Conservation (phyloP, 495 filamentous ascomycete species). For the Aspergillus nanangensis region DNA sequence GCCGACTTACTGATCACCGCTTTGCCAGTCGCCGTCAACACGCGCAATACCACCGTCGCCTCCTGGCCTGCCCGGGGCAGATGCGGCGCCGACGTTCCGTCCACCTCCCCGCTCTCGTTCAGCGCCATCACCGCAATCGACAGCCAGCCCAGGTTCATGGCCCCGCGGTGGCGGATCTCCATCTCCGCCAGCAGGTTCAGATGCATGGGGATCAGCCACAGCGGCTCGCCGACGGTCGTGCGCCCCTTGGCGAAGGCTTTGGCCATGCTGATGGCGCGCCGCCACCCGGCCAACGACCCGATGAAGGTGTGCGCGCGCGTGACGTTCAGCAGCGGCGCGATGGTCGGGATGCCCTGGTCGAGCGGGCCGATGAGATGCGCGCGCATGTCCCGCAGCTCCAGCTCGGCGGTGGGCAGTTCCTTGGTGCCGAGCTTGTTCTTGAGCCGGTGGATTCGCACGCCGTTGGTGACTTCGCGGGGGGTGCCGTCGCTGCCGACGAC, state of each 20-base stretch:
- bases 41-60: slow-evolving; percentile 50
- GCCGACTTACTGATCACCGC: slow-evolving; percentile 54
- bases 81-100: slow-evolving; percentile 12
- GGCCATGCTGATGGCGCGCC: slow-evolving; percentile 57
- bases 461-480: slow-evolving; percentile 47
- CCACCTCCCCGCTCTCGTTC: slow-evolving; percentile 35
- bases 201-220: slow-evolving; percentile 56
- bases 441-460: slow-evolving; percentile 61
- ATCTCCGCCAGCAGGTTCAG: slow-evolving; percentile 55
- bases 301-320: slow-evolving; percentile 62
- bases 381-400: slow-evolving; percentile 56
- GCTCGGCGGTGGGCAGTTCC: slow-evolving; percentile 64
- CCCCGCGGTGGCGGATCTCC: slow-evolving; percentile 49
- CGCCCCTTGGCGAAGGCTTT: slow-evolving; percentile 54
- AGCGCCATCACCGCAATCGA: slow-evolving; percentile 53
- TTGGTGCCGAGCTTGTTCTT: slow-evolving; percentile 70
- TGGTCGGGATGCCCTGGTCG: slow-evolving; percentile 61
- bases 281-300: slow-evolving; percentile 51
- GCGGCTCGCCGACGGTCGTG: slow-evolving; percentile 43
- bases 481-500: slow-evolving; percentile 20
- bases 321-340: slow-evolving; percentile 63
- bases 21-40: slow-evolving; percentile 63
- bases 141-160: slow-evolving; percentile 59
- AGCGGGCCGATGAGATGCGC: slow-evolving; percentile 60
- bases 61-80: slow-evolving; percentile 22